phyloP scores from a whole-genome alignment of 352 stramenopile species.

The Globisporangium recalcitrans region DNA sequence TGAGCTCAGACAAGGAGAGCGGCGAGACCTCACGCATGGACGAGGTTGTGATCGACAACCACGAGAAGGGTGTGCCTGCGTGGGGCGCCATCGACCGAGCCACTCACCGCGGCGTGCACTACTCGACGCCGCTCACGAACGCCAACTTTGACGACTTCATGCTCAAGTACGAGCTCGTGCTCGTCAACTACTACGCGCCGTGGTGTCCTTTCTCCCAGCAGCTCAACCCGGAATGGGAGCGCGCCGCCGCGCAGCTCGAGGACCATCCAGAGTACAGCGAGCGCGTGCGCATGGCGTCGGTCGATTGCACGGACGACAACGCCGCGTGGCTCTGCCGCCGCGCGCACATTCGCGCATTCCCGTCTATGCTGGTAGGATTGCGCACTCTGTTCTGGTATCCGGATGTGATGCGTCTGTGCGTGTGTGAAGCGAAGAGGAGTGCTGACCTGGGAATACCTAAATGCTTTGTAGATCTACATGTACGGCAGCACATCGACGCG shows the following conservation, averaged over 20 bases:
- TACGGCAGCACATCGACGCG: conserved; percentile 70
- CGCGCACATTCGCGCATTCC: conserved; percentile 69
- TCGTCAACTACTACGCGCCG: conserved; percentile 82
- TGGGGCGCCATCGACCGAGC: conserved; percentile 58
- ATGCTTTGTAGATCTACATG: conserved; percentile 63
- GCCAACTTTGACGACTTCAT: conserved; percentile 77
- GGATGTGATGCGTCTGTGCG: background rate
- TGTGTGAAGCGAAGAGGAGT: background rate
- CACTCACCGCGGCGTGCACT: conserved; percentile 52
- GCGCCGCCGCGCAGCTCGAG: conserved; percentile 55
- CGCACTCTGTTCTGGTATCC: background rate
- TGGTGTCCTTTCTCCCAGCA: conserved; percentile 78
- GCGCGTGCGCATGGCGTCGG: conserved; percentile 71
- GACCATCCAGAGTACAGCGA: conserved; percentile 79
- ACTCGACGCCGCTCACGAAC: conserved; percentile 63
- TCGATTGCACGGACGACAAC: conserved; percentile 71
- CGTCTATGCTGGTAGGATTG: conserved; percentile 57
- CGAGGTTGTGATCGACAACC: conserved; percentile 67
- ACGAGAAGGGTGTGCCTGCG: conserved; percentile 49
- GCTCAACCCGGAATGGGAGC: conserved; percentile 75
- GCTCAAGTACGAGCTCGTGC: conserved; percentile 77
- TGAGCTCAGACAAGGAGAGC: conserved; percentile 29
- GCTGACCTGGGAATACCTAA: background rate
- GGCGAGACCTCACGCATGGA: conserved; percentile 41
- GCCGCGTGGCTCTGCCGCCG: conserved; percentile 61